A percentile compares a stretch with the other conserved stretches of the same genome.
Evolutionary conservation across 108 stramenopile species (phyloP).

Genomic region (Asterionellopsis glacialis): DNA sequence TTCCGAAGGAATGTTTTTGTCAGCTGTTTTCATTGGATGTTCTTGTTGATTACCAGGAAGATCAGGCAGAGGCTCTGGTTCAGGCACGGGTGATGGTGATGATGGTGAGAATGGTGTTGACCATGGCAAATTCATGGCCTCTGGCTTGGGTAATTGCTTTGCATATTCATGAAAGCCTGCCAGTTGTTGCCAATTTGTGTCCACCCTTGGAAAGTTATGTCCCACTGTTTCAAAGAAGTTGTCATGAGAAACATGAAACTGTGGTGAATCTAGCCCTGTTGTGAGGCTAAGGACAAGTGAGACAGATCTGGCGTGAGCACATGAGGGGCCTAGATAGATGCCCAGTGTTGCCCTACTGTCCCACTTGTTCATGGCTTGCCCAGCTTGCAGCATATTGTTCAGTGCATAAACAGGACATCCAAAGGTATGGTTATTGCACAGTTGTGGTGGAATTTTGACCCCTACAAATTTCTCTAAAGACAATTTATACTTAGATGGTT

Average conservation of each 20-base stretch:
- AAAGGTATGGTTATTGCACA: not conserved
- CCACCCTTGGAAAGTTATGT: not conserved
- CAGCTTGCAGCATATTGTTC: not conserved
- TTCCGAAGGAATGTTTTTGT: too few species aligned
- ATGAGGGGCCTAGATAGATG: constrained; percentile 29
- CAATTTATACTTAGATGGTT: not conserved
- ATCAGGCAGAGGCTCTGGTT: too few species aligned
- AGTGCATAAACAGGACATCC: constrained; percentile 10
- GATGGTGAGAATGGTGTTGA: not conserved
- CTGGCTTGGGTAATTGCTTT: too few species aligned
- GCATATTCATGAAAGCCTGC: not conserved
- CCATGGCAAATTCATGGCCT: too few species aligned
- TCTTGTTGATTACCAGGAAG: too few species aligned
- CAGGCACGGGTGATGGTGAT: too few species aligned
- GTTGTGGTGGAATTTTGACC: not conserved
- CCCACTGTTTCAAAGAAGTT: constrained; percentile 25
- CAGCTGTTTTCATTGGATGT: too few species aligned
- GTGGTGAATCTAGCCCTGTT: constrained; percentile 31
- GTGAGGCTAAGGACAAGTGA: constrained; percentile 17
- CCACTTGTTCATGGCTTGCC: constrained; percentile 20
- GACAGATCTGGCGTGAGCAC: constrained; percentile 29
- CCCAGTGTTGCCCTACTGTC: constrained; percentile 15
- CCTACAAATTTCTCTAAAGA: not conserved
- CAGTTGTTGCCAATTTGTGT: not conserved
- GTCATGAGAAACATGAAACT: constrained; percentile 29